Percentiles rank a stretch among this genome's conserved stretches.
Conservation (phyloP, 176 grass and related monocot genomes). For the Musa itinerans region DNA sequence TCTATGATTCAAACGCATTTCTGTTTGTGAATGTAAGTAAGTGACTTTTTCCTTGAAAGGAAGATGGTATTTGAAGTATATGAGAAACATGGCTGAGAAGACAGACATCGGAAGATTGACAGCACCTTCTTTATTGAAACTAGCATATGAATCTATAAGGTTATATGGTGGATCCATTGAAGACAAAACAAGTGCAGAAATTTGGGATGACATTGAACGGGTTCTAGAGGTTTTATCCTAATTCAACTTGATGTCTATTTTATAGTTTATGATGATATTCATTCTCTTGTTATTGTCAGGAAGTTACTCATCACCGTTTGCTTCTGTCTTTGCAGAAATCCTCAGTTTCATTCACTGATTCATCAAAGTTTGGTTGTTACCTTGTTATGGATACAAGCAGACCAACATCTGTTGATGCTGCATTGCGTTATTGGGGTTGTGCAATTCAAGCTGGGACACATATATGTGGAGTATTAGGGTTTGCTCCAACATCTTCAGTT, state of each 20-base stretch:
- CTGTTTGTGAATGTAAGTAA: slow-evolving; percentile 4
- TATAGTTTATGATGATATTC: neutral
- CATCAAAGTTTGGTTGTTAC: slow-evolving; percentile 77
- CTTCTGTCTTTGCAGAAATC: slow-evolving; percentile 42
- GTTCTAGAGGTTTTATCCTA: slow-evolving; percentile 47
- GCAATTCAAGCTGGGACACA: slow-evolving; percentile 77
- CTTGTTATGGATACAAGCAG: slow-evolving; percentile 55
- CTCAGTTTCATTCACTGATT: slow-evolving; percentile 42
- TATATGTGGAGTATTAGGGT: slow-evolving; percentile 74
- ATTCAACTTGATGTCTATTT: neutral
- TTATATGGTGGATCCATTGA: slow-evolving; percentile 58
- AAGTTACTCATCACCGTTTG: neutral
- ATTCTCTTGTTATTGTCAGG: neutral
- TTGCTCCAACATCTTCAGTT: slow-evolving; percentile 39
- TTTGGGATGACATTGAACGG: slow-evolving; percentile 73
- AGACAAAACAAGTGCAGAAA: slow-evolving; percentile 56
- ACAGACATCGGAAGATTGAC: slow-evolving; percentile 86
- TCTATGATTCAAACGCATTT: slow-evolving; percentile 16
- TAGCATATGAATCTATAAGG: slow-evolving; percentile 61
- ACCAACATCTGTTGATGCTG: slow-evolving; percentile 43
- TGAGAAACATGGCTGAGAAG: slow-evolving; percentile 71
- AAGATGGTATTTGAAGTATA: slow-evolving; percentile 77
- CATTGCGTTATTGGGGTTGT: slow-evolving; percentile 86
- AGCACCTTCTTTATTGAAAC: slow-evolving; percentile 71
- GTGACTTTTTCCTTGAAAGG: slow-evolving; percentile 29